Evolutionary conservation across 495 filamentous ascomycete species (phyloP).

Genomic region (Paragyromitra xinjiangensis): DNA sequence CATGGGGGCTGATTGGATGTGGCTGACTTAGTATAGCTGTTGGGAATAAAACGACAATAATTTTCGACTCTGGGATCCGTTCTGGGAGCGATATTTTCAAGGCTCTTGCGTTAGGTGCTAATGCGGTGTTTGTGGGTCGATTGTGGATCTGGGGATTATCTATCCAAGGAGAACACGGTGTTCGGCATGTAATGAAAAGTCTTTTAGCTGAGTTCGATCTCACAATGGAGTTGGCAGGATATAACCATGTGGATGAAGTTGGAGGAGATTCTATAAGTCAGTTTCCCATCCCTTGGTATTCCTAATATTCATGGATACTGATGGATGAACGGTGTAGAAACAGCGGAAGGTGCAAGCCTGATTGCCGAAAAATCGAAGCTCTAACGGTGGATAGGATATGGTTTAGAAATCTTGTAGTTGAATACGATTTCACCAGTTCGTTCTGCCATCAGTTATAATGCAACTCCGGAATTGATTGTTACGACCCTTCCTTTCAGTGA

Average conservation of each 20-base stretch:
- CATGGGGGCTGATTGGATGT: not conserved
- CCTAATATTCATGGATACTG: not conserved
- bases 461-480: not conserved
- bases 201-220: slow-evolving; percentile 74
- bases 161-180: slow-evolving; percentile 69
- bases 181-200: slow-evolving; percentile 71
- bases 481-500: not conserved
- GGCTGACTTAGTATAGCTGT: slow-evolving; percentile 40
- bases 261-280: slow-evolving; percentile 59
- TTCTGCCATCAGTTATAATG: not conserved
- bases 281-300: not conserved
- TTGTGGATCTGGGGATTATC: slow-evolving; percentile 71
- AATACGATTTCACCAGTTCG: not conserved
- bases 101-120: slow-evolving; percentile 62
- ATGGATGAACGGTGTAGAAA: not conserved
- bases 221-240: slow-evolving; percentile 71
- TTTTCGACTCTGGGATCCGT: slow-evolving; percentile 62
- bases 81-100: slow-evolving; percentile 62
- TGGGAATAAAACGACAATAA: slow-evolving; percentile 61
- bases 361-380: not conserved
- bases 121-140: slow-evolving; percentile 61
- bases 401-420: not conserved
- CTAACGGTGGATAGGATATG: not conserved
- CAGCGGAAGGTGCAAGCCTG: not conserved
- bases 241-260: slow-evolving; percentile 66